Base-by-base conservation (phyloP, 768 basidiomycete species). In the Naganishia randhawae region DNA sequence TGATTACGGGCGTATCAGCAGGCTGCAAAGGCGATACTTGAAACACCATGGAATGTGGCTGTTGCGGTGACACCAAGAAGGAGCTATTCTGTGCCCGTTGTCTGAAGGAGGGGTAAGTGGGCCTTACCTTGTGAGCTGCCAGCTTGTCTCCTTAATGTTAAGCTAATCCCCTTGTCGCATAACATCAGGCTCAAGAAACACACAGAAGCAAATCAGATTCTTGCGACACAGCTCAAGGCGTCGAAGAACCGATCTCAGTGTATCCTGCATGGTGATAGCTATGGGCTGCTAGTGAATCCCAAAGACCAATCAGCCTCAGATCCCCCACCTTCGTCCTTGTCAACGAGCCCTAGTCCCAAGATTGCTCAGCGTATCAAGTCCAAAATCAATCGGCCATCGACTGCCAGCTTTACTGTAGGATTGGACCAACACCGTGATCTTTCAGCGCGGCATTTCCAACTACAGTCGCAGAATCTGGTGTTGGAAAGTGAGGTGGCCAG, bases 121-220 rank as follows among this genome's bases (percentile, higher is more conserved):
- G n/a, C n/a, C n/a, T n/a, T n/a, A n/a, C n/a, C n/a, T n/a, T n/a
- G n/a, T n/a, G n/a, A n/a, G n/a, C n/a, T n/a, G n/a, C n/a, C n/a
- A n/a, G n/a, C 19, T 9, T 50, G 41, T 25, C 53, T 9, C 7
- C 51, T 39, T 19, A 17, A 13, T 1, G 31, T 25, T 27, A 6
- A 39, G 39, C 35, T 31, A 17, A 53, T 45, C 19, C 57, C 14
- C 22, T 55, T 13, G 2, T 53, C 25, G n/a, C 22, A 22, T 50
- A 2, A 14, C 19, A n/a, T 14, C 63, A 69, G 68, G 33, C 63
- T 69, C 50, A 54, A 62, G 22, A 63, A 50, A n/a, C 68, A 69
- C 48, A 63, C 68, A 27, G 50, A 62, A 17, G 68, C 68, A 19
- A 63, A 37, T 55, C 50, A 51, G 4, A 55, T 69, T 22, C 68